A percentile compares a stretch with the other conserved stretches of the same genome.
Evolutionary conservation across 306 rosid species (phyloP).

Genomic region (Purshia tridentata): DNA sequence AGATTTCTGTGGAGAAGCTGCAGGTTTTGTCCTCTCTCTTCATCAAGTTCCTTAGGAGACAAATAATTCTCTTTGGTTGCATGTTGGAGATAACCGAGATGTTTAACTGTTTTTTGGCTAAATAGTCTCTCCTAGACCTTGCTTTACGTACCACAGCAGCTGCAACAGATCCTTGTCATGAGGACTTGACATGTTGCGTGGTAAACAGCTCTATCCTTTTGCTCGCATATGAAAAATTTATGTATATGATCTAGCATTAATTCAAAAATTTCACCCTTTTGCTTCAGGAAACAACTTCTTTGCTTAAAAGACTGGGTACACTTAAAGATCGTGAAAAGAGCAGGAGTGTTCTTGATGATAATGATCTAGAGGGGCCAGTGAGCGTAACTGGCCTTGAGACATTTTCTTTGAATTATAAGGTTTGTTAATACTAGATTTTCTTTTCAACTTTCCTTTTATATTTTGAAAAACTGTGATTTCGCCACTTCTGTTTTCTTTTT

Average conservation of each 20-base stretch:
- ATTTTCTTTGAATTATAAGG: conserved; percentile 92
- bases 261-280: conserved; percentile 17
- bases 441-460: too few species aligned
- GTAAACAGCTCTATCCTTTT: conserved; percentile 46
- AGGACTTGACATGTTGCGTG: conserved; percentile 93
- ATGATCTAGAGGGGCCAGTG: conserved; percentile 68
- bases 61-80: conserved; percentile 12
- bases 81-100: not conserved
- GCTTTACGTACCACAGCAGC: conserved; percentile 98
- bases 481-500: not conserved
- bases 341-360: conserved; percentile 40
- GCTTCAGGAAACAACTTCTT: conserved; percentile 78
- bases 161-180: conserved; percentile 89
- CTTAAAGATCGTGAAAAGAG: conserved; percentile 51
- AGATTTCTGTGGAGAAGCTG: conserved; percentile 93
- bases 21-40: conserved; percentile 57
- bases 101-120: conserved; percentile 10
- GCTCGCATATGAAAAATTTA: conserved; percentile 15
- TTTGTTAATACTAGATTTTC: conserved; percentile 12
- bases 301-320: conserved; percentile 73
- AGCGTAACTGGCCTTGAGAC: conserved; percentile 82
- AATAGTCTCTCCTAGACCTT: conserved; percentile 91
- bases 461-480: too few species aligned
- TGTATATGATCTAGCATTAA: conserved; percentile 11
- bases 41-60: conserved; percentile 12